These are phyloP conservation scores for Alloteropsis angusta DNA, from an alignment of 202 grass and related monocot species.

Conservation along the genomic window DNA sequence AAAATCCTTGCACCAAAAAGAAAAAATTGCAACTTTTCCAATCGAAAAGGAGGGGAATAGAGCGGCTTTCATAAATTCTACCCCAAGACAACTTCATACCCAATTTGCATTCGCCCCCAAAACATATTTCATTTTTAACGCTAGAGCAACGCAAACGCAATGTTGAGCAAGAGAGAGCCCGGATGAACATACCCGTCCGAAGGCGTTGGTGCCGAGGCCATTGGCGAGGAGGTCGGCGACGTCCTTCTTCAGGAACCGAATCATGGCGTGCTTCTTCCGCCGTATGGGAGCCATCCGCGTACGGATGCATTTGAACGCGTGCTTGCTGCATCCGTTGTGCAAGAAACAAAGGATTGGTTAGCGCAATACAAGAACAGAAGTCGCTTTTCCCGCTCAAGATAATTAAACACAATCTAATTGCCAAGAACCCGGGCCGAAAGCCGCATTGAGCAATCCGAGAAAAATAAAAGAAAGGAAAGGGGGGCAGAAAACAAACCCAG, in stretches of 20 bases:
- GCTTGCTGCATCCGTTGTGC: slow-evolving; percentile 50
- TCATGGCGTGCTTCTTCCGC: slow-evolving; percentile 72
- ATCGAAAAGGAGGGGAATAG: not conserved
- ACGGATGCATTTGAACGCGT: slow-evolving; percentile 65
- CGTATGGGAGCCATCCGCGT: slow-evolving; percentile 51
- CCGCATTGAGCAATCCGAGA: not conserved
- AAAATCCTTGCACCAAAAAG: not conserved
- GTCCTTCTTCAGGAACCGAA: slow-evolving; percentile 81
- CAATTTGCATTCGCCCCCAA: not conserved
- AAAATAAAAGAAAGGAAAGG: not conserved
- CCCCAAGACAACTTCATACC: not conserved
- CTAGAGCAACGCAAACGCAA: not conserved
- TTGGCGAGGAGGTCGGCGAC: slow-evolving; percentile 73
- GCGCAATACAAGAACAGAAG: not conserved
- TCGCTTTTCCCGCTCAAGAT: not conserved
- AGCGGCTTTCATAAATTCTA: not conserved
- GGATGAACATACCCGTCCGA: slow-evolving; percentile 37
- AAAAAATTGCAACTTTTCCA: not conserved
- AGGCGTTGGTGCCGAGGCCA: slow-evolving; percentile 59
- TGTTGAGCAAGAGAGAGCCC: not conserved
- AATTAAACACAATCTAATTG: not conserved
- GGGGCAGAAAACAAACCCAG: not conserved
- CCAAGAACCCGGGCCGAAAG: not conserved
- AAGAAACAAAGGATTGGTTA: slow-evolving; percentile 18
- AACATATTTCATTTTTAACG: not conserved